Base-by-base conservation (phyloP, 2,329 filamentous ascomycete genomes). In the Penicillium sp. region DNA sequence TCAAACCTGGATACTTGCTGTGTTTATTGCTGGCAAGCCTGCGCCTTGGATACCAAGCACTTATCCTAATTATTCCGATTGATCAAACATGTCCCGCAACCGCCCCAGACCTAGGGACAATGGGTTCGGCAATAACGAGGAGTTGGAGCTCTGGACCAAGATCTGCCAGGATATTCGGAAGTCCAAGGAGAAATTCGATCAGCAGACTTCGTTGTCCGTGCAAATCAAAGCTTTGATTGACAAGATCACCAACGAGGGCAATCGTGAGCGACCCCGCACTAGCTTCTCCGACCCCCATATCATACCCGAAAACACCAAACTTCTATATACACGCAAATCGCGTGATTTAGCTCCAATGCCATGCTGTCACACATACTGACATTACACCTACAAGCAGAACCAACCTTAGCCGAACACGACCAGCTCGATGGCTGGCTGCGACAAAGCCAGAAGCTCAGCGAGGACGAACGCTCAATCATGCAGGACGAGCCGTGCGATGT, bases 401-500 rank as follows among this genome's bases (percentile, higher is more conserved):
- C 73, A 6, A 71, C 69, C 4, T 63, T 77, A 40, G 62, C 58
- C 10, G 74, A 79, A 54, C 72, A 77, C 43, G 74, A 76, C 39
- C 71, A 76, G 47, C 71, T 81, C 18, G 77, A 80, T 57, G 68
- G 63, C 44, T 71, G 77, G 44, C 77, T 79, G 56, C 74, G 79
- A 43, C 75, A 79, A 56, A 73, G 77, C 47, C 64, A 75, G 49
- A 78, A 77, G 58, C 69, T 79, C 40, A 75, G 77, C 46, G 79
- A 81, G 55, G 76, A 79, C 42, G 79, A 81, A 59, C 74, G 74
- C 57, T 73, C 75, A 18, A 78, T 81, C 32, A 71, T 79, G 32
- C 71, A 71, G 54, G 75, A 80, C 47, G 77, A 80, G 53, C 79
- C 78, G 13, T 77, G 77, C 54, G 78, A 80, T 60, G 77, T 80